These are phyloP conservation scores for Oryza brachyantha DNA, from an alignment of 176 grass and related monocot species.

Conservation along the genomic window DNA sequence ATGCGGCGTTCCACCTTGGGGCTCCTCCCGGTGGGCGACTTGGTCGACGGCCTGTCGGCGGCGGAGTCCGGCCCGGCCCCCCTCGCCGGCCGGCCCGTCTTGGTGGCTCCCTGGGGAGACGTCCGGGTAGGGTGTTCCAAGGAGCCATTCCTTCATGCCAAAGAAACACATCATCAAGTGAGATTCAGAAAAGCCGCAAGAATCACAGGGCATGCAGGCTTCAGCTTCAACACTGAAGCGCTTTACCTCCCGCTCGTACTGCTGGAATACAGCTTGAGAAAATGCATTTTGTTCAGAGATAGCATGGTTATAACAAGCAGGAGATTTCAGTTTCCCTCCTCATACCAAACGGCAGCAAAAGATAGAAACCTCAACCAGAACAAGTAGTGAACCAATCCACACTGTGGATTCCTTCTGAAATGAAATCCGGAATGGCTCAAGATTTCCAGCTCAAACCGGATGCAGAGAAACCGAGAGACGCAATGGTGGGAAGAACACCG, in stretches of 20 bases:
- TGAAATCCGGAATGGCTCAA: conserved; percentile 19
- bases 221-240: background rate
- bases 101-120: conserved; percentile 42
- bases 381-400: background rate
- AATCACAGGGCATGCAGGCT: background rate
- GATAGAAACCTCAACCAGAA: background rate
- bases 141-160: conserved; percentile 63
- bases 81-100: conserved; percentile 47
- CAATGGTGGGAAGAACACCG: background rate
- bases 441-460: conserved; percentile 25
- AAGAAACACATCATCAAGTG: conserved; percentile 29
- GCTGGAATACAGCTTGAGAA: conserved; percentile 54
- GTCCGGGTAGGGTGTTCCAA: conserved; percentile 44
- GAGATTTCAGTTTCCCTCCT: background rate
- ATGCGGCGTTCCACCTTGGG: conserved; percentile 61
- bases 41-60: conserved; percentile 43
- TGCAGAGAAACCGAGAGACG: background rate
- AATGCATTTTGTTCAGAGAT: conserved; percentile 50
- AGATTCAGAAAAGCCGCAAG: conserved; percentile 11
- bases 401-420: background rate
- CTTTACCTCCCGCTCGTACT: conserved; percentile 37
- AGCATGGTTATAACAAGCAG: conserved; percentile 12
- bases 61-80: conserved; percentile 28
- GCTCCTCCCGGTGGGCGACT: conserved; percentile 51
- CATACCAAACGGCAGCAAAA: conserved; percentile 13